Evolutionary conservation across 768 basidiomycete species (phyloP), one percentile per base, ranked within the genome.

Genomic region (Austroboletus festivus): DNA sequence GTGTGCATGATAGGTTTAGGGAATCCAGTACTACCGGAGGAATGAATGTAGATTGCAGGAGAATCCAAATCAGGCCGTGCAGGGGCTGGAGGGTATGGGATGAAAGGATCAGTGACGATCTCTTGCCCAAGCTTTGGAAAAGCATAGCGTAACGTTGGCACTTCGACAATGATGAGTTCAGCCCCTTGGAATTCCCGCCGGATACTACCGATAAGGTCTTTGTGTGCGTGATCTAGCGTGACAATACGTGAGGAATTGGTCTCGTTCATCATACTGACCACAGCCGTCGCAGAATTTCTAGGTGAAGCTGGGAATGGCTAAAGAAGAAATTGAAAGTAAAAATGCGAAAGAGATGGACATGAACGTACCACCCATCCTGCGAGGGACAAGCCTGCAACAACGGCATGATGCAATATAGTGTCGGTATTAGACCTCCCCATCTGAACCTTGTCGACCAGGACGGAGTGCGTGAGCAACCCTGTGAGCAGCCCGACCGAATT

Each of bases 21-120:
- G 35, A 75, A 63, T n/a, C 75, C 77, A 4, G 75, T 76, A 5
- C 76, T 77, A 9, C 77, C 77, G 4, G 74, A 78, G 0, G 76
- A 75, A 49, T 78, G 77, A 44, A 78, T 53, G n/a, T 78, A 74
- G 13, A 76, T 44, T 0, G 71, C 71, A 16, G 73, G 69, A 1
- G 67, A 54, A 48, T 74, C 71, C 20, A 61, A 47, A 9, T 63
- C 60, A 10, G 61, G 53, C 11, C 48, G 52, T 34, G n/a, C 42
- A 22, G 18, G 1, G 3, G 46, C 2, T 3, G 45, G 40, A 18
- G 54, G 57, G 42, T 63, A 68, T 1, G 51, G 54, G 10, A n/a
- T 7, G 30, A 64, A 65, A 0, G 33, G 7, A 43, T 65, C 60
- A 0, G 50, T 18, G 2, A 33, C 20, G 23, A 47, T 46, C 47